phyloP scores from a whole-genome alignment of 768 basidiomycete species.

The Russula lepida region DNA sequence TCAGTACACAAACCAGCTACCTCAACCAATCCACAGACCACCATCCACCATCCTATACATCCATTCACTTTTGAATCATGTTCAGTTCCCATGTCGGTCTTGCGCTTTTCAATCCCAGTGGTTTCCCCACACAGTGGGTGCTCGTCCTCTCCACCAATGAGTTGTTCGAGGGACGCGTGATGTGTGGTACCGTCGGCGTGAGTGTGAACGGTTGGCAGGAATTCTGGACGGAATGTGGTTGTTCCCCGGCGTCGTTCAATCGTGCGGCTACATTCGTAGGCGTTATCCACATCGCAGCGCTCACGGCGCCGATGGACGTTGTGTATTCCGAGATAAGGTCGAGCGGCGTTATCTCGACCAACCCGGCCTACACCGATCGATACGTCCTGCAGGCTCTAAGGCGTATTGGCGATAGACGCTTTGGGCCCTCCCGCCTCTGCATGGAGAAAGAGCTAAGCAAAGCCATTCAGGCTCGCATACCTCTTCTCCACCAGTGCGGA shows the following conservation, averaged over 20 bases:
- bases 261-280: background rate
- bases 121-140: background rate
- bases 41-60: background rate
- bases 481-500: background rate
- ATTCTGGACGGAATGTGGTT: background rate
- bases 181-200: background rate
- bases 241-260: background rate
- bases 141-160: background rate
- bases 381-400: background rate
- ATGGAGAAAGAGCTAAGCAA: background rate
- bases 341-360: background rate
- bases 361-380: background rate
- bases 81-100: background rate
- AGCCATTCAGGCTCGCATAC: background rate
- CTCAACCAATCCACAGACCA: background rate
- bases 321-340: background rate
- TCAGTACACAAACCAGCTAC: no score
- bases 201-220: background rate
- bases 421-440: background rate
- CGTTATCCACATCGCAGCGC: background rate
- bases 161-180: background rate
- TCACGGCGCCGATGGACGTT: accelerated
- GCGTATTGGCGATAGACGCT: background rate
- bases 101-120: background rate
- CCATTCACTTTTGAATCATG: background rate